Conservation (phyloP, 2,329 filamentous ascomycete species). For the Colletotrichum endophyticum region DNA sequence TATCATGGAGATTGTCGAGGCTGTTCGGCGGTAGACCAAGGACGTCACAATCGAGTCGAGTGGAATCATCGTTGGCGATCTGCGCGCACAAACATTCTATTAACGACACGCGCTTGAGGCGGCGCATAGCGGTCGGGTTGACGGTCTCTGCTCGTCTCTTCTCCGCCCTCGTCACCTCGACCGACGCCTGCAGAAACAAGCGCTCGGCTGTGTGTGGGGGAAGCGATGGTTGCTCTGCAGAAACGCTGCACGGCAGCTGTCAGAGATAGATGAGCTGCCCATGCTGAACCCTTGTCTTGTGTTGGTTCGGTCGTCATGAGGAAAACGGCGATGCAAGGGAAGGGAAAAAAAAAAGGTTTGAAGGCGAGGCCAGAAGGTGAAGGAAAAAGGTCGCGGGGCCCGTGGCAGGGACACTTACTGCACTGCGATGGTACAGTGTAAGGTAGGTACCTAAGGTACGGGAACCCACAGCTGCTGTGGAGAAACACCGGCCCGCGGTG, state of each 20-base stretch:
- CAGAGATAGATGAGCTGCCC: not conserved
- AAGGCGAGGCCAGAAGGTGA: not conserved
- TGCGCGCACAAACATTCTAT: not conserved
- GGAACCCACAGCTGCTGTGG: not conserved
- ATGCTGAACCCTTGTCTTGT: not conserved
- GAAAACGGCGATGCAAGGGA: not conserved
- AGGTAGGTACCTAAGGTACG: not conserved
- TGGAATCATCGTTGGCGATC: not conserved
- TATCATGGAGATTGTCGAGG: not conserved
- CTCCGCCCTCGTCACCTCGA: not conserved
- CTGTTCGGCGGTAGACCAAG: not conserved
- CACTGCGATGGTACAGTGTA: too few relatives aligned
- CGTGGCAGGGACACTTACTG: not conserved
- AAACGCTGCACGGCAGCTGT: not conserved
- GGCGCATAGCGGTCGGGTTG: not conserved
- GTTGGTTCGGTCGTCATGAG: not conserved
- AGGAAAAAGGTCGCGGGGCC: not conserved
- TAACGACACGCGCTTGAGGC: not conserved
- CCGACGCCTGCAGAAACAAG: not conserved
- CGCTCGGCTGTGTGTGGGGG: not conserved
- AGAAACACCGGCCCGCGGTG: conserved; percentile 13
- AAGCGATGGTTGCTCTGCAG: not conserved
- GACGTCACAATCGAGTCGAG: not conserved
- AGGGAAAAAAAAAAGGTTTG: not conserved
- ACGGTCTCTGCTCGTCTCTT: not conserved